phyloP scores from a whole-genome alignment of 2,329 filamentous ascomycete genomes.

The Talaromyces sp. region DNA sequence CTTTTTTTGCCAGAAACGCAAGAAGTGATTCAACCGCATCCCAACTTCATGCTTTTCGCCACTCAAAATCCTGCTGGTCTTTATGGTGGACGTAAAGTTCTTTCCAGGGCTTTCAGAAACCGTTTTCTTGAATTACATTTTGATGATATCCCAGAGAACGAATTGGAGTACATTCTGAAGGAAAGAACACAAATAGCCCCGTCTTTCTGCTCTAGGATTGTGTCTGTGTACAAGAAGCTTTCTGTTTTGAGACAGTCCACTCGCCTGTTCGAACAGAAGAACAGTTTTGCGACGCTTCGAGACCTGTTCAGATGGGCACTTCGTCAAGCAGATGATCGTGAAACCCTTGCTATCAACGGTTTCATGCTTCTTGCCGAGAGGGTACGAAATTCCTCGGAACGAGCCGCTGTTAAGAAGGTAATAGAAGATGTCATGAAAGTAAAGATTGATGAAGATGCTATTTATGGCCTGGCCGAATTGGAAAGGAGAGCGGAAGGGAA shows the following conservation, averaged over 20 bases:
- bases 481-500: constrained; percentile 51
- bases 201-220: constrained; percentile 85
- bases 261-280: constrained; percentile 91
- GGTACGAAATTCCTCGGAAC: constrained; percentile 85
- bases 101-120: constrained; percentile 93
- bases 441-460: constrained; percentile 63
- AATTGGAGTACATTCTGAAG: constrained; percentile 86
- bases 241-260: constrained; percentile 84
- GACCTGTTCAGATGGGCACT: constrained; percentile 95
- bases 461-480: constrained; percentile 63
- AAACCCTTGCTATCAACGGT: constrained; percentile 84
- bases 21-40: constrained; percentile 83
- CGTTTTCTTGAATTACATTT: constrained; percentile 96
- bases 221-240: constrained; percentile 88
- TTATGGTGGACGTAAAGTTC: constrained; percentile 87
- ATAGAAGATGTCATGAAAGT: constrained; percentile 91
- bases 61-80: constrained; percentile 95
- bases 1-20: constrained; percentile 95
- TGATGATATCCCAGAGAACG: constrained; percentile 93
- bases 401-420: constrained; percentile 73
- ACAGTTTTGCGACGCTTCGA: constrained; percentile 91
- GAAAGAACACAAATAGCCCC: constrained; percentile 83
- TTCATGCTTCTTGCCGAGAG: constrained; percentile 96
- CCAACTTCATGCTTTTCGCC: constrained; percentile 95
- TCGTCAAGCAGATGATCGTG: constrained; percentile 73